Base-by-base conservation (phyloP, 108 stramenopile species). In the Cyclotella sp. region DNA sequence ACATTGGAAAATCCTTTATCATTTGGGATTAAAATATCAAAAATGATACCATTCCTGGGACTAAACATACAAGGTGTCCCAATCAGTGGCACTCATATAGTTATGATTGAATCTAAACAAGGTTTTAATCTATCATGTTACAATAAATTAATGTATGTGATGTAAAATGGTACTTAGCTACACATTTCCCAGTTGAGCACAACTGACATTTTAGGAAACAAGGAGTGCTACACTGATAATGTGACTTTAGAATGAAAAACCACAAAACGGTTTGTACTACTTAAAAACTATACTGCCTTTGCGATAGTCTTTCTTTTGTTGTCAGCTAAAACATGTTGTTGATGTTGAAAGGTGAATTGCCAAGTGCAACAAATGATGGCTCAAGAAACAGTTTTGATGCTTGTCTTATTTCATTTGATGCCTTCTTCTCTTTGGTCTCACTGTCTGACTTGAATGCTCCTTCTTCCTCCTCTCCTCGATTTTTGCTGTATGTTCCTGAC, bases 401-500 rank as follows among this genome's bases (percentile, higher is more conserved):
- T 13, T 80, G 55, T 66, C 73, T 69, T 19, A 95, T 76, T 24
- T 34, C 78, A 0, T 69, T 27, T 16, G 89, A 81, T 11, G 93
- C 93, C n/a, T 75, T 71, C 26, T 82, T 40, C 27, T 84, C 82
- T 77, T 96, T 94, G 22, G 74, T 60, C 79, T 89, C 79, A 58
- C 81, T 86, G 73, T 96, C 93, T 58, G 81, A 68, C 51, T 80
- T 69, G 62, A 83, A 93, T 77, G 84, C 85, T 27, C 78, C 73
- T 22, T 82, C 46, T 52, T 67, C 73, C 21, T 45, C 13, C 10
- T 52, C 67, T 2, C 89, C 90, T 46, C 86, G 69, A 11, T 89
- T 91, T 81, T 97, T 97, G 74, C 89, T 90, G 71, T 97, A 97
- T 10, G 70, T 74, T 40, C 68, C 60, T 21, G 89, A 82, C 11